Conservation (phyloP, 2,329 filamentous ascomycete species). For the Colletotrichum euphorbiae region DNA sequence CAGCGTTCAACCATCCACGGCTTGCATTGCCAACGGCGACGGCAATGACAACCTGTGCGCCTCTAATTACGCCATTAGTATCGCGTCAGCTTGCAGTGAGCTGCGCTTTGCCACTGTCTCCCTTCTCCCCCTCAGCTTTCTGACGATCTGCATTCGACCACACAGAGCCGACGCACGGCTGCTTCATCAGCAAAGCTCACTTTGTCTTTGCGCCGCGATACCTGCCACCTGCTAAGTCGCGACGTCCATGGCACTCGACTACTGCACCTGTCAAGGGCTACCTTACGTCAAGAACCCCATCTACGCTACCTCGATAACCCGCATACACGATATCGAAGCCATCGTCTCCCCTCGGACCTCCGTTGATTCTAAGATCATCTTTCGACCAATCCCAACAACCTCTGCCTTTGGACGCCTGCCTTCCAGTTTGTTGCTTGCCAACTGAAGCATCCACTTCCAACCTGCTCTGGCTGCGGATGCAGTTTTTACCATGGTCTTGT, state of each 20-base stretch:
- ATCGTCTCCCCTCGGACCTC: constrained; percentile 38
- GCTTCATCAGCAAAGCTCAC: not conserved
- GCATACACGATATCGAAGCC: constrained; percentile 31
- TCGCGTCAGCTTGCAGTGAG: constrained; percentile 5
- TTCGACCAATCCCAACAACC: not conserved
- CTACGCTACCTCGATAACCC: constrained; percentile 5
- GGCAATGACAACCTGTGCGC: not conserved
- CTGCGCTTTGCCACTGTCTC: not conserved
- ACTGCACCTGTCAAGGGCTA: constrained; percentile 30
- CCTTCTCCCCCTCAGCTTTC: constrained; percentile 1
- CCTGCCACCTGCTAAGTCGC: constrained; percentile 13
- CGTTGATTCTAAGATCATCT: constrained; percentile 15
- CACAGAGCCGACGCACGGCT: constrained; percentile 25
- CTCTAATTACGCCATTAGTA: not conserved
- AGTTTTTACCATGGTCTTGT: not conserved
- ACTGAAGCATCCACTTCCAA: constrained; percentile 14
- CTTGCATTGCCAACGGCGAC: constrained; percentile 2
- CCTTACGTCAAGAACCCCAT: constrained; percentile 22
- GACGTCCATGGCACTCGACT: constrained; percentile 5
- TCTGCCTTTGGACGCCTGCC: constrained; percentile 7
- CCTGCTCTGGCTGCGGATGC: not conserved
- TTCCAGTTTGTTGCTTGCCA: constrained; percentile 11
- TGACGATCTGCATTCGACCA: constrained; percentile 9
- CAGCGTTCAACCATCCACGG: not conserved
- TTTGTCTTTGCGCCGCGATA: not conserved